Conservation (phyloP, 495 filamentous ascomycete species). For the Daldinia caldariorum region DNA sequence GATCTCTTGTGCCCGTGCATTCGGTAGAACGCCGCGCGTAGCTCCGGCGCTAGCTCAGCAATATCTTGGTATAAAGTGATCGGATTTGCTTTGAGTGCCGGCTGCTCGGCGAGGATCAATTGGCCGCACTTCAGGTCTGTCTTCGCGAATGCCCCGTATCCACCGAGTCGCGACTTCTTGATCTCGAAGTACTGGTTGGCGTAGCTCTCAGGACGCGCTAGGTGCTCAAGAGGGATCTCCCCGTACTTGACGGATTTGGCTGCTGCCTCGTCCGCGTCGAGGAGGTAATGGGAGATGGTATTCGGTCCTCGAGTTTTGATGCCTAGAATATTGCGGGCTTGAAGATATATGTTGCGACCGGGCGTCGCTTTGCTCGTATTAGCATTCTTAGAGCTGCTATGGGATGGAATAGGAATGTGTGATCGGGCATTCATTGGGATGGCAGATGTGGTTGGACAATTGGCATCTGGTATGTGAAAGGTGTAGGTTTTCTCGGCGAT, state of each 20-base stretch:
- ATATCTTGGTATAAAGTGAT: slow-evolving; percentile 32
- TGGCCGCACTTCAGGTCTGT: slow-evolving; percentile 39
- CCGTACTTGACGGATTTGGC: slow-evolving; percentile 11
- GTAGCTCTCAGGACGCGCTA: slow-evolving; percentile 20
- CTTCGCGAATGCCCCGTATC: slow-evolving; percentile 47
- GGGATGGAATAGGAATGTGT: no score
- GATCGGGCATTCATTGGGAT: background rate
- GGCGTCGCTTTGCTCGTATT: background rate
- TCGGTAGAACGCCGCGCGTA: slow-evolving; percentile 14
- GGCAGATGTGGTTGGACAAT: background rate
- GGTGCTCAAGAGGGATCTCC: slow-evolving; percentile 20
- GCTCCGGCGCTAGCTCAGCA: slow-evolving; percentile 19
- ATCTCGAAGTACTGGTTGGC: slow-evolving; percentile 41
- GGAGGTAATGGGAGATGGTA: background rate
- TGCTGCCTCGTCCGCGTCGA: background rate
- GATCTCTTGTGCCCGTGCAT: slow-evolving; percentile 33
- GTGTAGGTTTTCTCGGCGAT: no score
- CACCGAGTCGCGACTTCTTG: slow-evolving; percentile 39
- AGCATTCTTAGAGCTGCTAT: background rate
- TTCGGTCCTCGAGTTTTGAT: background rate
- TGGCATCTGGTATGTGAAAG: no score
- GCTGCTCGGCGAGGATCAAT: slow-evolving; percentile 44
- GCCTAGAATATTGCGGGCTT: background rate
- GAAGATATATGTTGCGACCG: background rate
- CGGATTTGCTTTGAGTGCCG: slow-evolving; percentile 34